Conservation (phyloP, 2,329 filamentous ascomycete genomes). For the Pyrenophora tritici-repentis region DNA sequence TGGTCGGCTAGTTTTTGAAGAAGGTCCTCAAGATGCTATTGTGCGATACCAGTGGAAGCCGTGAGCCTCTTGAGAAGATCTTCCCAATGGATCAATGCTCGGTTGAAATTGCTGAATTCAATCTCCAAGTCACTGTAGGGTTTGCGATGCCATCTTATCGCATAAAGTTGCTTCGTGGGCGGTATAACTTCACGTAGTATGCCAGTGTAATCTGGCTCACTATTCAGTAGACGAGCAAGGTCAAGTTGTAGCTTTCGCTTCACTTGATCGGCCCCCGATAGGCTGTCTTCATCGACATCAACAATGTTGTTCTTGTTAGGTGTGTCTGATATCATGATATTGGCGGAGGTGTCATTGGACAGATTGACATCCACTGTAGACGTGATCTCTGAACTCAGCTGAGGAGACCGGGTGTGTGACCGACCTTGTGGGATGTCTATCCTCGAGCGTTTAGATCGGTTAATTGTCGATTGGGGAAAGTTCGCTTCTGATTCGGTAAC, state of each 20-base stretch:
- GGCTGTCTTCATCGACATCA: background rate
- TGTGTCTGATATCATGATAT: background rate
- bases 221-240: background rate
- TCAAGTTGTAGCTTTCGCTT: slow-evolving; percentile 1
- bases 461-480: background rate
- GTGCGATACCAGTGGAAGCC: background rate
- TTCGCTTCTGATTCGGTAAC: background rate
- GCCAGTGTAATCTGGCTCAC: background rate
- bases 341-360: background rate
- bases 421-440: background rate
- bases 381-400: background rate
- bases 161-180: background rate
- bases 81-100: slow-evolving; percentile 4
- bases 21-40: background rate
- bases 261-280: background rate
- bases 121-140: background rate
- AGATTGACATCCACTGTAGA: slow-evolving; percentile 1
- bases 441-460: background rate
- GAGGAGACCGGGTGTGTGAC: background rate
- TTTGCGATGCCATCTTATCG: background rate
- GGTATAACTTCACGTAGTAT: slow-evolving; percentile 2
- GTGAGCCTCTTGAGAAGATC: background rate
- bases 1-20: background rate
- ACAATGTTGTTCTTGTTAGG: background rate
- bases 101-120: background rate